Percentiles rank a stretch among this genome's conserved stretches.
These are phyloP conservation scores for Dactylellina parvicollis DNA, from an alignment of 2,329 filamentous ascomycete species.

Conservation along the genomic window DNA sequence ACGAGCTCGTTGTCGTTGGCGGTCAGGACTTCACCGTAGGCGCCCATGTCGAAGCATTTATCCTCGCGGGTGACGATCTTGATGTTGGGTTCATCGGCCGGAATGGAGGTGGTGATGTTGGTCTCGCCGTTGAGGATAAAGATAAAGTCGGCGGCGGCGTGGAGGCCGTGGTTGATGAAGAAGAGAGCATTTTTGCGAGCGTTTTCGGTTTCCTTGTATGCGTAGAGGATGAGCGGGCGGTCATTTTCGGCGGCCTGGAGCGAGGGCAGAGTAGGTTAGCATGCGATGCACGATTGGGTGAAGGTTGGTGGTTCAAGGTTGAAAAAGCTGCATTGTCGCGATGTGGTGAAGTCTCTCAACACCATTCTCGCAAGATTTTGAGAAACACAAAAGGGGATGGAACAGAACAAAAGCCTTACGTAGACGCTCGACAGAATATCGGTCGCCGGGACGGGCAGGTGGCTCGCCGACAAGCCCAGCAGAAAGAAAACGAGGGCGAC, in stretches of 20 bases:
- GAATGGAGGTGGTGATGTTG: slow-evolving; percentile 57
- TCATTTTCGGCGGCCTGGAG: background rate
- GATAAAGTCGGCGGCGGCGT: slow-evolving; percentile 62
- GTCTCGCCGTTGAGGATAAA: slow-evolving; percentile 62
- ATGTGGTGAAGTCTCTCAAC: no score
- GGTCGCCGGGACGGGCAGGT: background rate
- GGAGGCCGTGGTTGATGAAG: slow-evolving; percentile 61
- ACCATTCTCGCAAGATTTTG: background rate
- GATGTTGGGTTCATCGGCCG: slow-evolving; percentile 59
- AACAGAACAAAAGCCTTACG: background rate
- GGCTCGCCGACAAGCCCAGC: background rate
- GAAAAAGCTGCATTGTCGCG: no score
- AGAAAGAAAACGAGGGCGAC: background rate
- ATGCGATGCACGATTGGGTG: no score
- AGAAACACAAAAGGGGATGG: background rate
- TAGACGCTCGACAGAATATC: background rate
- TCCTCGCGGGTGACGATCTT: slow-evolving; percentile 59
- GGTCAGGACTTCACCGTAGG: slow-evolving; percentile 60
- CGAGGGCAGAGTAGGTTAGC: background rate
- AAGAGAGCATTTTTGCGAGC: slow-evolving; percentile 60
- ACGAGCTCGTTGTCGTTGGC: slow-evolving; percentile 58
- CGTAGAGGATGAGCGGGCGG: slow-evolving; percentile 60
- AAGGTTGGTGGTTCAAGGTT: no score
- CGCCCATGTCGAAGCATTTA: slow-evolving; percentile 61
- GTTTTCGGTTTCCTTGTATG: slow-evolving; percentile 60